Base-by-base conservation (phyloP, 1,284 basidiomycete species). In the Ceratobasidium sp. region DNA sequence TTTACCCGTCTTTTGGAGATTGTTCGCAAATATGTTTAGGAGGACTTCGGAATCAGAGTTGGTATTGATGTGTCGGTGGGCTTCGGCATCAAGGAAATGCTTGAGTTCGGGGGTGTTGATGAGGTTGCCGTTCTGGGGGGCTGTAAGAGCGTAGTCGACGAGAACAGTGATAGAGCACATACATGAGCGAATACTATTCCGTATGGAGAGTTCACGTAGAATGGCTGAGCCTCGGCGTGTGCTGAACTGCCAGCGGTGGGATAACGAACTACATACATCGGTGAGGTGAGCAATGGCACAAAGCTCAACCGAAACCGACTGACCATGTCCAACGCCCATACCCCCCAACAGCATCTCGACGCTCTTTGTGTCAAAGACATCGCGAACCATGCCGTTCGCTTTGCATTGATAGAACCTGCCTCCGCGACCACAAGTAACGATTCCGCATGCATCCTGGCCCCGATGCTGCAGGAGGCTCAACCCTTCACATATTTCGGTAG, bases 311-410 rank as follows among this genome's bases (percentile, higher is more conserved):
- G 22, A 27, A 53, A 19, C 39, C 34, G 19, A 81, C 88, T 80
- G 79, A 97, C 96, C 96, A 83, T 99, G 98, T 0, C 98, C 98
- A 75, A 99, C 90, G 76, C 98, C 98, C 98, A 99, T 99, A 76
- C 91, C 91, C 27, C 98, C 98, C 78, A 92, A 87, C 77, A 99
- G 84, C 77, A 89, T 90, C 58, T 89, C 87, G 74, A 98, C 85
- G 27, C 92, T 88, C 80, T 88, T 88, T 64, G 88, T 86, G 82
- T 98, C 96, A 83, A 99, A 97, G 76, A 99, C 93, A 82, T 99
- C 98, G 74, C 97, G 89, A 79, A 99, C 97, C 98, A 99, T 99
- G 54, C 98, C 98, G 82, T 99, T 99, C n/a, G 96, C 95, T 84
- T 99, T 99, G 87, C 94, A 96, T 83, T 99, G 98, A 83, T 93